These are phyloP conservation scores for Xanthoconium purpureum DNA, from an alignment of 768 basidiomycete species.

Conservation along the genomic window DNA sequence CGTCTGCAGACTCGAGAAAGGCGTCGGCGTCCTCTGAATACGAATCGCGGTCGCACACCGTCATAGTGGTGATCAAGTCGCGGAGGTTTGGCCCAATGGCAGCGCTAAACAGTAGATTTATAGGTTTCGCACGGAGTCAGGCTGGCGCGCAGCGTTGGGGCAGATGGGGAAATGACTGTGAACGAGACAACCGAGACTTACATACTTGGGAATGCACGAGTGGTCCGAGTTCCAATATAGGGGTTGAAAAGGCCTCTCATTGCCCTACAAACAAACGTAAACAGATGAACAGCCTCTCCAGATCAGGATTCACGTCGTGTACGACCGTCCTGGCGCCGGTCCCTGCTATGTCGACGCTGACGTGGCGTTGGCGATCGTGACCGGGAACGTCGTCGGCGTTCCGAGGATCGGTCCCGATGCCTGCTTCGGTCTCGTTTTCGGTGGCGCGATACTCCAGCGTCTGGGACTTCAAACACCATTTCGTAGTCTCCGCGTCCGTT, in stretches of 20 bases:
- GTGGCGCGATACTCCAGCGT: conserved; percentile 32
- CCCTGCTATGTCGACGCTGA: conserved; percentile 28
- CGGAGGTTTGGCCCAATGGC: neutral
- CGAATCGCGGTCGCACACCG: conserved; percentile 35
- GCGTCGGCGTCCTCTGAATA: conserved; percentile 51
- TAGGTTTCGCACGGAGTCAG: conserved; percentile 16
- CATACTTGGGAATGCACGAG: conserved; percentile 14
- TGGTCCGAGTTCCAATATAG: conserved; percentile 17
- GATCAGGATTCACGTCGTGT: conserved; percentile 12
- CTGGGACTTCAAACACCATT: conserved; percentile 84
- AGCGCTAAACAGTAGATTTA: conserved; percentile 13
- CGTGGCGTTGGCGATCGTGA: conserved; percentile 24
- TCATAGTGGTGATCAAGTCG: conserved; percentile 20
- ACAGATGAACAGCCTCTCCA: conserved; percentile 9
- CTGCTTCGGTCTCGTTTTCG: conserved; percentile 51
- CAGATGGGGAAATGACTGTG: neutral
- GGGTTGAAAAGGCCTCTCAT: conserved; percentile 3
- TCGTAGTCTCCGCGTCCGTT: conserved; percentile 48
- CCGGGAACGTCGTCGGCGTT: conserved; percentile 25
- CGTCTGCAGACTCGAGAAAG: conserved; percentile 44
- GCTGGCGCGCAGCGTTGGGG: neutral
- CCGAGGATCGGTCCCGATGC: conserved; percentile 41
- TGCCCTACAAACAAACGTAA: conserved; percentile 23
- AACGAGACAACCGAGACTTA: conserved; percentile 13
- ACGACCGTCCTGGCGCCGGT: conserved; percentile 39